A percentile compares a stretch with the other conserved stretches of the same genome.
Evolutionary conservation across 169 alveolate genomes (phyloP).

Genomic region (Plasmodium yoelii): DNA sequence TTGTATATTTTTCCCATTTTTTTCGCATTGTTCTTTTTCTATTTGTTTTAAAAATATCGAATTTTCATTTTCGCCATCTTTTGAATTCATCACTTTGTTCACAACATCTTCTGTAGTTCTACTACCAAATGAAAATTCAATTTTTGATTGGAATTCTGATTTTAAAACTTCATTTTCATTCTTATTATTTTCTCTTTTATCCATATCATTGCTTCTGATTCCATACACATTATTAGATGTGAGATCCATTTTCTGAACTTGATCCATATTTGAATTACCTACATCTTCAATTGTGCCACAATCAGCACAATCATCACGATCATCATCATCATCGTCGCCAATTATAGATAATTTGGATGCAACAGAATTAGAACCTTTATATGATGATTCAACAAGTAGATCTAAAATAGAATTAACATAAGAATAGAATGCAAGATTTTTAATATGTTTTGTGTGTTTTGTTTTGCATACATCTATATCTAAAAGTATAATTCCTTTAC

Average conservation of each 20-base stretch:
- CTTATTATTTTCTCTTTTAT: neutral
- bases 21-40: slow-evolving; percentile 45
- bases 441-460: slow-evolving; percentile 40
- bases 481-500: slow-evolving; percentile 88
- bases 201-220: neutral
- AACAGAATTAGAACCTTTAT: neutral
- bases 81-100: no score
- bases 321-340: no score
- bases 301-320: no score
- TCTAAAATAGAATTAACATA: slow-evolving; percentile 64
- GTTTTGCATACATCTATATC: slow-evolving; percentile 69
- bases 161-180: neutral
- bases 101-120: neutral
- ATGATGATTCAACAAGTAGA: slow-evolving; percentile 1
- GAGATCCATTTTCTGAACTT: no score
- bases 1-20: neutral
- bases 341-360: neutral
- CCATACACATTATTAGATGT: no score
- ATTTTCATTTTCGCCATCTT: no score
- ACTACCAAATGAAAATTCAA: neutral
- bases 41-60: neutral
- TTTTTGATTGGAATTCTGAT: no score
- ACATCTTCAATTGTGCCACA: neutral
- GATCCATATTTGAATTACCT: neutral
- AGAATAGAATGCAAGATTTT: slow-evolving; percentile 52